phyloP scores from a whole-genome alignment of 2,329 filamentous ascomycete genomes.

The Fusarium sp. region DNA sequence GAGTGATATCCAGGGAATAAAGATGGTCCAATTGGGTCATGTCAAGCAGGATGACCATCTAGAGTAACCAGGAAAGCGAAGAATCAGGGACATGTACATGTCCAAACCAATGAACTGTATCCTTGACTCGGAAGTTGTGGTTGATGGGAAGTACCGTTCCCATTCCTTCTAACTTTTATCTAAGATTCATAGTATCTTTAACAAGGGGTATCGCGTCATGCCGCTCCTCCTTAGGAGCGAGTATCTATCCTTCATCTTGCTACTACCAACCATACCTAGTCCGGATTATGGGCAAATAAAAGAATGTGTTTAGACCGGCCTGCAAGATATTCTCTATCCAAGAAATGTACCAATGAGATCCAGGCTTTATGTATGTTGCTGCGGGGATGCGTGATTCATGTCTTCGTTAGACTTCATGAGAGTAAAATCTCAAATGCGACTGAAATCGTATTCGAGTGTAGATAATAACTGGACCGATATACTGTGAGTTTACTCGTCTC shows the following conservation, averaged over 20 bases:
- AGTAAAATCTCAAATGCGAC: constrained; percentile 27
- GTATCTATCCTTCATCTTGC: constrained; percentile 19
- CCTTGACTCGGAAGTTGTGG: neutral
- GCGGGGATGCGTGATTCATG: constrained; percentile 31
- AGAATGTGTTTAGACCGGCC: constrained; percentile 14
- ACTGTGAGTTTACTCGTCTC: constrained; percentile 52
- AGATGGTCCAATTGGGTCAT: constrained; percentile 7
- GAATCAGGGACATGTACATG: constrained; percentile 33
- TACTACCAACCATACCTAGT: constrained; percentile 17
- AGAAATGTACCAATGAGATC: constrained; percentile 41
- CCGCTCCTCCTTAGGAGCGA: constrained; percentile 8
- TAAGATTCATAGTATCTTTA: constrained; percentile 23
- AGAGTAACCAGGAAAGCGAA: constrained; percentile 16
- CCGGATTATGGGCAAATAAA: constrained; percentile 1
- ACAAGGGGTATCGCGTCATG: constrained; percentile 29
- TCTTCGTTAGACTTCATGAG: constrained; percentile 42
- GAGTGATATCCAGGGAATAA: constrained; percentile 21
- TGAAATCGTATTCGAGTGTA: constrained; percentile 21
- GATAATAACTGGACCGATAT: neutral
- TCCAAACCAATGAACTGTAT: constrained; percentile 6
- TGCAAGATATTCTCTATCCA: constrained; percentile 25
- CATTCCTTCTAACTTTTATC: constrained; percentile 18
- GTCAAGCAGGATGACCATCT: constrained; percentile 11
- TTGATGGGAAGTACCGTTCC: neutral
- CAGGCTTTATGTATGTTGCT: constrained; percentile 37